Base-by-base conservation (phyloP, 306 rosid genomes). In the Gynostemma pentaphyllum region DNA sequence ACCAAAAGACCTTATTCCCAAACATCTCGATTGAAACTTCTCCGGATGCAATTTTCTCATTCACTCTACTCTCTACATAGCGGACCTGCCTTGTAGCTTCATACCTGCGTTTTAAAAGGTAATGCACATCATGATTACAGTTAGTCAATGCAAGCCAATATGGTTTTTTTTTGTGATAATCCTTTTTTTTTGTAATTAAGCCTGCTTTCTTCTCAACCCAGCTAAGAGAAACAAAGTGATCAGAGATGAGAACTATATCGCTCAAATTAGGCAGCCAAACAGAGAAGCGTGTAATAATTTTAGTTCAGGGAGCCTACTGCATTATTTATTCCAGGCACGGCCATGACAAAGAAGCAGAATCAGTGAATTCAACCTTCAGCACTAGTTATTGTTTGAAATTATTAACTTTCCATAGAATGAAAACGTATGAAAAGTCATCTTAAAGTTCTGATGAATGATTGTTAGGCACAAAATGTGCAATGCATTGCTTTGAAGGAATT, bases 31-130 rank as follows among this genome's bases (percentile, higher is more conserved):
- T 44, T 4, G 77, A 78, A 64, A 71, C 87, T 75, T 84, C 77
- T 53, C 86, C 90, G n/a, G 76, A 45, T 3, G 84, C 82, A 70
- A 83, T 68, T 72, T 68, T 71, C 72, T 70, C 82, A 41, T 86
- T 84, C 24, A 78, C 79, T 77, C 69, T 74, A 4, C 64, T 72
- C 69, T 92, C 99, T 62, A 81, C 48, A 56, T 30, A 0, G n/a
- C 96, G 94, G 64, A 86, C 79, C 78, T 64, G 78, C 77, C 83
- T 70, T 1, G 99, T 86, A 22, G 80, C 99, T 79, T 88, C 90
- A 70, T 86, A 92, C 61, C 96, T 92, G 82, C 30, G 70, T 61
- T 40, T 26, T 34, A 37, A 42, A 23, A 68, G 30, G 45, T 5
- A 34, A 18, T 5, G 29, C 40, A n/a, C 37, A 50, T 36, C 71